Evolutionary conservation across 106 monocot genomes (phyloP).

Genomic region (Allium cepa): DNA sequence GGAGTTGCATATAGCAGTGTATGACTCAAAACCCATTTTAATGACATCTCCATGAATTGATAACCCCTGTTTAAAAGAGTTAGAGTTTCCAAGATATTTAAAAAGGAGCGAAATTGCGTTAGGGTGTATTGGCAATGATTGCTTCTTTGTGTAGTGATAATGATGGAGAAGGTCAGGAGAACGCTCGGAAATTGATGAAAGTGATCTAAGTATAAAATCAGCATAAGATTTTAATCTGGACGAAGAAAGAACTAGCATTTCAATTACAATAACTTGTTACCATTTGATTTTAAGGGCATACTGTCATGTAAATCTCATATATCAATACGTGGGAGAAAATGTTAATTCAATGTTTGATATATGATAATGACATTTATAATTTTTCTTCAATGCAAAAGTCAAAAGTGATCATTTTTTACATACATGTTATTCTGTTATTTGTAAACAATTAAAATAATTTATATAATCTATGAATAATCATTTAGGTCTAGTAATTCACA

Average conservation of each 20-base stretch:
- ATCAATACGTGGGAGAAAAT: too few relatives aligned
- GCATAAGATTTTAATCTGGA: neutral
- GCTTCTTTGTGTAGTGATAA: conserved; percentile 19
- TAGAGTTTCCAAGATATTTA: conserved; percentile 36
- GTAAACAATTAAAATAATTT: too few relatives aligned
- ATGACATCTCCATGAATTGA: conserved; percentile 46
- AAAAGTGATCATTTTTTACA: too few relatives aligned
- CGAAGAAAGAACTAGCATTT: neutral
- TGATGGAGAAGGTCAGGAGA: conserved; percentile 10
- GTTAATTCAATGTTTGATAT: too few relatives aligned
- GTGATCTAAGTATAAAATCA: neutral
- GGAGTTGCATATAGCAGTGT: conserved; percentile 46
- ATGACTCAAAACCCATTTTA: conserved; percentile 36
- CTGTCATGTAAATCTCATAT: too few relatives aligned
- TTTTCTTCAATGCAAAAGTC: too few relatives aligned
- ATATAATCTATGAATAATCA: too few relatives aligned
- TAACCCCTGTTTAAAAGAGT: conserved; percentile 24
- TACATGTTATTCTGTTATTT: too few relatives aligned
- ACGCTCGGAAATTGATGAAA: neutral
- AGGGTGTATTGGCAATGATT: neutral
- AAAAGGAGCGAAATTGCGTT: conserved; percentile 37
- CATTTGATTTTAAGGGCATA: too few relatives aligned
- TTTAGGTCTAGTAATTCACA: too few relatives aligned
- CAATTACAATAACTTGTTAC: too few relatives aligned
- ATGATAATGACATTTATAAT: too few relatives aligned